Base-by-base conservation (phyloP, 805 yeast species). In the Candida methanosorbosa region DNA sequence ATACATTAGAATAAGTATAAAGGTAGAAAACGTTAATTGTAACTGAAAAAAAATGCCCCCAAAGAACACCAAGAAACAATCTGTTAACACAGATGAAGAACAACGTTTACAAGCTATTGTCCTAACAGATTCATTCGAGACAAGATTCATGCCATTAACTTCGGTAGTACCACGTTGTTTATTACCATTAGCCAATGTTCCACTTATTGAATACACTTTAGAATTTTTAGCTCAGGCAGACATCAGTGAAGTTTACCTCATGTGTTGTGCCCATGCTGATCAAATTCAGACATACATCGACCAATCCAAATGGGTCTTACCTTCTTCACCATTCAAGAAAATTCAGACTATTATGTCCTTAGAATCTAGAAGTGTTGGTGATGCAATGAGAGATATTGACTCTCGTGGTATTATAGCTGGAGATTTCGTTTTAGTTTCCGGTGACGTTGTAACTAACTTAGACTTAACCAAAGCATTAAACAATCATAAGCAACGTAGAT, bases 341-440 rank as follows among this genome's bases (percentile, higher is more conserved):
- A 71, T 92, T 30, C 73, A 76, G 32, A 81, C 94, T 3, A 74
- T 90, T 35, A 72, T 83, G 68, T 76, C 94, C 18, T 75, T 86
- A 32, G 96, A 90, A 56, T 78, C 92, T 9, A 65, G 88, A 56
- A 83, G 94, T 19, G 94, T 90, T 9, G 98, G 98, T 45, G 98
- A 92, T 61, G 94, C 95, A 16, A 84, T 92, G 94, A 72, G 98
- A 56, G 97, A 90, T 52, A 64, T 92, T 38, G 98, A 92, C 56
- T 79, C 84, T 40, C 69, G 95, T 47, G 96, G 96, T 5, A 63
- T 90, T 38, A 84, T 92, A 34, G 76, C 83, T 1, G 88, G 94
- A 12, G 98, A 92, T 57, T 92, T 92, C 50, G 63, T 92, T 37
- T 66, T 92, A 25, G 83, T 92, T 22, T 77, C 94, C 8, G 98